Conservation (phyloP, 108 stramenopile species). For the Cylindrotheca closterium region DNA sequence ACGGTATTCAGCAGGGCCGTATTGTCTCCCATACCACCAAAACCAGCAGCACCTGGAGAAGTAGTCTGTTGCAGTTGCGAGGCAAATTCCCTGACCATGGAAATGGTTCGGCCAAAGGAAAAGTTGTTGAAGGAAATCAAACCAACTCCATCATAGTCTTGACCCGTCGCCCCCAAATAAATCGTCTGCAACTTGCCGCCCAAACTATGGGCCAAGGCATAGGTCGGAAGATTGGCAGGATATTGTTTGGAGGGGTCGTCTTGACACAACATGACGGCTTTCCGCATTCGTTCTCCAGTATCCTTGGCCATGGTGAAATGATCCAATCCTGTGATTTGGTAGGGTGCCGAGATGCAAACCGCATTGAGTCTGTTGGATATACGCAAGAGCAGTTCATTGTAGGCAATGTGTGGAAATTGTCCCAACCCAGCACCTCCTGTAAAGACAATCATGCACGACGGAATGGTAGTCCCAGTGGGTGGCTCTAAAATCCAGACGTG, state of each 20-base stretch:
- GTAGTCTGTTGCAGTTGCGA: slow-evolving; percentile 43
- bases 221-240: slow-evolving; percentile 47
- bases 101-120: slow-evolving; percentile 65
- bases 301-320: slow-evolving; percentile 69
- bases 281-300: slow-evolving; percentile 56
- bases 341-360: slow-evolving; percentile 71
- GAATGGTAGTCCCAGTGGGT: slow-evolving; percentile 37
- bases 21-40: slow-evolving; percentile 12
- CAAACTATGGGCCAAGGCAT: slow-evolving; percentile 65
- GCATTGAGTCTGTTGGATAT: slow-evolving; percentile 62
- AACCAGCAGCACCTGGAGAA: not conserved
- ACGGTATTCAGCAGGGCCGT: slow-evolving; percentile 42
- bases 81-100: slow-evolving; percentile 67
- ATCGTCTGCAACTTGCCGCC: slow-evolving; percentile 74
- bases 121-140: slow-evolving; percentile 80
- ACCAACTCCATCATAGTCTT: slow-evolving; percentile 66
- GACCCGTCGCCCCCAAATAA: slow-evolving; percentile 69
- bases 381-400: slow-evolving; percentile 53
- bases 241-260: slow-evolving; percentile 47
- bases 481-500: slow-evolving; percentile 80
- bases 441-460: slow-evolving; percentile 79
- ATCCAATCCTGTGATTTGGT: slow-evolving; percentile 70
- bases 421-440: slow-evolving; percentile 81
- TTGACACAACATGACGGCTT: slow-evolving; percentile 59
- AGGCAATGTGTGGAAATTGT: slow-evolving; percentile 81